Conservation (phyloP, 768 basidiomycete genomes). For the Boletus eberwhitei region DNA sequence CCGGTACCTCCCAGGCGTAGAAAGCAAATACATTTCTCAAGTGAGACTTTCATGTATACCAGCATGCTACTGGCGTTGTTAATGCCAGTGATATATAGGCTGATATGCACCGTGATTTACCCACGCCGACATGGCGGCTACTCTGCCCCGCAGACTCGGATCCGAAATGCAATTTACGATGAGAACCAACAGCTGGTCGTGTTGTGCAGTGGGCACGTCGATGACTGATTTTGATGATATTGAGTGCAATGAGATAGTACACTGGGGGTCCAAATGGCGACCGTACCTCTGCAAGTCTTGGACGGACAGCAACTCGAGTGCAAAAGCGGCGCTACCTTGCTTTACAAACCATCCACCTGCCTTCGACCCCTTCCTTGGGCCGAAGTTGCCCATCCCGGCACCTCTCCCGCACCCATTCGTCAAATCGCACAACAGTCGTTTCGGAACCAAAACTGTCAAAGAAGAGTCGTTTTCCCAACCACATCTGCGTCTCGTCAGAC, state of each 20-base stretch:
- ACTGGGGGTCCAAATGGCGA: not conserved
- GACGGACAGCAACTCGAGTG: not conserved
- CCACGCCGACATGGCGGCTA: not conserved
- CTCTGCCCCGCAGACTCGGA: not conserved
- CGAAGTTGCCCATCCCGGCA: slow-evolving; percentile 44
- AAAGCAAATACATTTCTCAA: not conserved
- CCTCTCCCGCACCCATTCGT: slow-evolving; percentile 53
- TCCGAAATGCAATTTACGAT: not conserved
- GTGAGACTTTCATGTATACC: not conserved
- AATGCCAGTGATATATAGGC: not conserved
- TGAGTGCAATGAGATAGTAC: not conserved
- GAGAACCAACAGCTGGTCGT: not conserved
- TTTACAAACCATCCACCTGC: slow-evolving; percentile 62
- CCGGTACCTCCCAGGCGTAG: not conserved
- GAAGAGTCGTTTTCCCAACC: slow-evolving; percentile 50
- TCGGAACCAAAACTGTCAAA: slow-evolving; percentile 36
- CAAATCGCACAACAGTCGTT: slow-evolving; percentile 31
- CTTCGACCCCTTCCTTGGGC: slow-evolving; percentile 54
- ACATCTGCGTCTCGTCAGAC: slow-evolving; percentile 38
- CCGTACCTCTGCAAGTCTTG: not conserved
- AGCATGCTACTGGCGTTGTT: not conserved
- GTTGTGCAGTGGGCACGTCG: not conserved
- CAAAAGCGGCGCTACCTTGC: slow-evolving; percentile 28
- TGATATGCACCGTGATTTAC: not conserved
- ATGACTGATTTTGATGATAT: no score